Conservation (phyloP, 1,139 yeast species). For the Hansenula sp. region DNA sequence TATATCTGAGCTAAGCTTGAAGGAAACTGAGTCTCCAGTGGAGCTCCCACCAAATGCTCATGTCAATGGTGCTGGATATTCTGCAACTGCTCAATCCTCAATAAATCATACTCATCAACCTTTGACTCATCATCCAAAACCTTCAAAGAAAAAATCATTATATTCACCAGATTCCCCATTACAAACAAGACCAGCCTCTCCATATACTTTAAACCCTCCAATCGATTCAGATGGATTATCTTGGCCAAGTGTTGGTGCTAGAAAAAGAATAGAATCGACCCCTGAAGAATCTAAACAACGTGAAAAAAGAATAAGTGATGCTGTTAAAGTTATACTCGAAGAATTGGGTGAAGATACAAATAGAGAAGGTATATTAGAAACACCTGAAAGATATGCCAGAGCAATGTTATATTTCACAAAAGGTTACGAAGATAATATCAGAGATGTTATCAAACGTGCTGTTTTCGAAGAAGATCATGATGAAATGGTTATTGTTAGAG, state of each 20-base stretch:
- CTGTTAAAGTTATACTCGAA: conserved; percentile 74
- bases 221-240: conserved; percentile 88
- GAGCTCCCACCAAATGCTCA: conserved; percentile 9
- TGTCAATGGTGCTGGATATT: conserved; percentile 17
- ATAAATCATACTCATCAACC: conserved; percentile 1
- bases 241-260: conserved; percentile 93
- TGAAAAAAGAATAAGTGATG: conserved; percentile 74
- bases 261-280: conserved; percentile 62
- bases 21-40: background rate
- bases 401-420: conserved; percentile 95
- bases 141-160: conserved; percentile 1
- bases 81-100: conserved; percentile 15
- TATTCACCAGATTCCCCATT: conserved; percentile 36
- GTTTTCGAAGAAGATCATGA: conserved; percentile 98
- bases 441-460: conserved; percentile 88
- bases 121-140: conserved; percentile 11
- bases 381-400: conserved; percentile 94
- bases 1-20: conserved; percentile 13
- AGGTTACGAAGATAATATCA: conserved; percentile 90
- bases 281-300: conserved; percentile 63
- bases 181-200: conserved; percentile 77
- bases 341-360: conserved; percentile 91
- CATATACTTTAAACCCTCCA: conserved; percentile 79
- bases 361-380: conserved; percentile 87
- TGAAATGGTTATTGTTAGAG: conserved; percentile 97